A percentile compares a stretch with the other conserved stretches of the same genome.
These are phyloP conservation scores for Amanita exitialis DNA, from an alignment of 768 basidiomycete species.

Conservation along the genomic window DNA sequence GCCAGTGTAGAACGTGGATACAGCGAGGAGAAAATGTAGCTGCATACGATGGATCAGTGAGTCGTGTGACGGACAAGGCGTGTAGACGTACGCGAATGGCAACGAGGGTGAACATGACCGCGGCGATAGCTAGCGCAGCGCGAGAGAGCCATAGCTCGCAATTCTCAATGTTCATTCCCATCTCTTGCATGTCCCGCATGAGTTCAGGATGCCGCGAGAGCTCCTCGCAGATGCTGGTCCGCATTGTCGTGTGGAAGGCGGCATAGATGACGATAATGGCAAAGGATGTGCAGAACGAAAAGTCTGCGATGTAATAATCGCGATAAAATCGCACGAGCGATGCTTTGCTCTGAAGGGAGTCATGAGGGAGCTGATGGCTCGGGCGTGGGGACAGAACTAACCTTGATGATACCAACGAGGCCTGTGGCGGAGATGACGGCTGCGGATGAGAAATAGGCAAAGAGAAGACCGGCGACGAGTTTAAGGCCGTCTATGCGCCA, in stretches of 20 bases:
- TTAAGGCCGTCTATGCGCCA: constrained; percentile 34
- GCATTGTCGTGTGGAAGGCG: constrained; percentile 43
- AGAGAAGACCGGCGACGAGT: constrained; percentile 52
- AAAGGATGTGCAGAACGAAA: constrained; percentile 56
- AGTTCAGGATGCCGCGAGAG: constrained; percentile 68
- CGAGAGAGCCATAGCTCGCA: constrained; percentile 75
- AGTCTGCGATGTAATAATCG: constrained; percentile 74
- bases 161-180: constrained; percentile 69
- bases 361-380: neutral
- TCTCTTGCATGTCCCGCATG: constrained; percentile 56
- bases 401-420: constrained; percentile 60
- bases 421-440: constrained; percentile 57
- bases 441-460: constrained; percentile 56
- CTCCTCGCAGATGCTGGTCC: constrained; percentile 62
- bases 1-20: constrained; percentile 54
- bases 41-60: constrained; percentile 15
- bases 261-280: constrained; percentile 47
- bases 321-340: constrained; percentile 71
- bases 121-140: constrained; percentile 48
- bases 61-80: neutral
- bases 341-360: constrained; percentile 38
- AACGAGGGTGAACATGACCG: constrained; percentile 48
- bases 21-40: constrained; percentile 71
- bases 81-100: constrained; percentile 49
- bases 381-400: constrained; percentile 19